Percentiles rank a stretch among this genome's conserved stretches.
Conservation (phyloP, 2,329 filamentous ascomycete species). For the Arthrobotrys iridis region DNA sequence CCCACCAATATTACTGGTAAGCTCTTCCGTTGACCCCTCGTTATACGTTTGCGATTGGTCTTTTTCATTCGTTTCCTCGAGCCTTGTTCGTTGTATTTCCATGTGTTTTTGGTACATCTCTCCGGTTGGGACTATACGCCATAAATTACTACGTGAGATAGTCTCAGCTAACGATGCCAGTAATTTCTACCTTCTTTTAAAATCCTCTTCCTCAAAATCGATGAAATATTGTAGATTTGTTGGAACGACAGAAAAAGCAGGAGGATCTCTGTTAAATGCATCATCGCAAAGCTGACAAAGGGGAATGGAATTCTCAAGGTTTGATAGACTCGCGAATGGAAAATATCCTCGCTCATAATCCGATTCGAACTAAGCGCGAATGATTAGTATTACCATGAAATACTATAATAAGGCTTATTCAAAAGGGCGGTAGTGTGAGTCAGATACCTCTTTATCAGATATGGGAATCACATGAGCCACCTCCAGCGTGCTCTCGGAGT, state of each 20-base stretch:
- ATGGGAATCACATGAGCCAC: neutral
- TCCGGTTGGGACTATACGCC: neutral
- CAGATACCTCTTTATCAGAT: neutral
- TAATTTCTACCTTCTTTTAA: neutral
- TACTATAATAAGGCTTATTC: too few species aligned
- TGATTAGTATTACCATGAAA: neutral
- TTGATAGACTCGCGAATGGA: neutral
- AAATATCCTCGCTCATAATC: neutral
- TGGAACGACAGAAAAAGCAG: neutral
- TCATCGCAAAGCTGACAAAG: constrained; percentile 7
- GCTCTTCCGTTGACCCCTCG: too few species aligned
- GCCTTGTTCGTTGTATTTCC: neutral
- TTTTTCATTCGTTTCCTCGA: neutral
- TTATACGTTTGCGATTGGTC: too few species aligned
- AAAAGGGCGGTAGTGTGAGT: too few species aligned
- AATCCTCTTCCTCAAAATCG: neutral
- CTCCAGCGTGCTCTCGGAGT: neutral
- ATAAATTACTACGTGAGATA: neutral
- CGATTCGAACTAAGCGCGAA: neutral
- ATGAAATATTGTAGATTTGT: neutral
- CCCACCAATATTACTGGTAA: neutral
- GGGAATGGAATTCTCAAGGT: constrained; percentile 14
- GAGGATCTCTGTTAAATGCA: neutral
- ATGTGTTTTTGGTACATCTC: constrained; percentile 7
- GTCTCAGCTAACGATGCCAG: neutral